phyloP scores from a whole-genome alignment of 2,329 filamentous ascomycete species.

The Pestalotiopsis sp. region DNA sequence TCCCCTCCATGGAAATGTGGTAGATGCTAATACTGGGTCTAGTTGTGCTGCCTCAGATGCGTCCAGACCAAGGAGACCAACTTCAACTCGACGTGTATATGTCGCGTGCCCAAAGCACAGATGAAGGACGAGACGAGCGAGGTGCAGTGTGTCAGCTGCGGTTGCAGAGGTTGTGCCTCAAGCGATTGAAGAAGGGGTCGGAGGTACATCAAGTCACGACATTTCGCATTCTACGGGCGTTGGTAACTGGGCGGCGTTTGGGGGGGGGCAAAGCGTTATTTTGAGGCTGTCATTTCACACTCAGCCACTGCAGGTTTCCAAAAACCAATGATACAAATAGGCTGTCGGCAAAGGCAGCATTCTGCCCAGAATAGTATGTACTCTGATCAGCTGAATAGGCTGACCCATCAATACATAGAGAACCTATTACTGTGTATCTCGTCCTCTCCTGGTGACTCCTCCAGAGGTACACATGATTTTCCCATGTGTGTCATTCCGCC shows the following conservation, averaged over 20 bases:
- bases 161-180: slow-evolving; percentile 87
- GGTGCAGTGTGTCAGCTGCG: slow-evolving; percentile 92
- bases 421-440: not conserved
- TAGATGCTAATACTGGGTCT: slow-evolving; percentile 28
- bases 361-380: not conserved
- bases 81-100: slow-evolving; percentile 96
- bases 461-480: not conserved
- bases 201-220: not conserved
- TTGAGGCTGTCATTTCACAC: not conserved
- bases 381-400: not conserved
- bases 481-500: not conserved
- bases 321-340: not conserved
- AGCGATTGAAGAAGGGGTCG: slow-evolving; percentile 59
- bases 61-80: slow-evolving; percentile 99
- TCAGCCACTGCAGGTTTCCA: not conserved
- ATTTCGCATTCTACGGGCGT: slow-evolving; percentile 9
- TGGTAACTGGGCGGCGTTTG: not conserved
- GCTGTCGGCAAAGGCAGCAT: not conserved
- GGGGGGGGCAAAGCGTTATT: not conserved
- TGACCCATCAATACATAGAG: not conserved
- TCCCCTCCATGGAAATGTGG: no score
- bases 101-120: slow-evolving; percentile 85
- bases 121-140: slow-evolving; percentile 81
- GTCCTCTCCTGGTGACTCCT: not conserved
- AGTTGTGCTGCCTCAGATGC: slow-evolving; percentile 92